Evolutionary conservation across 73 alveolate species (phyloP).

Genomic region (Urostyla sp.): DNA sequence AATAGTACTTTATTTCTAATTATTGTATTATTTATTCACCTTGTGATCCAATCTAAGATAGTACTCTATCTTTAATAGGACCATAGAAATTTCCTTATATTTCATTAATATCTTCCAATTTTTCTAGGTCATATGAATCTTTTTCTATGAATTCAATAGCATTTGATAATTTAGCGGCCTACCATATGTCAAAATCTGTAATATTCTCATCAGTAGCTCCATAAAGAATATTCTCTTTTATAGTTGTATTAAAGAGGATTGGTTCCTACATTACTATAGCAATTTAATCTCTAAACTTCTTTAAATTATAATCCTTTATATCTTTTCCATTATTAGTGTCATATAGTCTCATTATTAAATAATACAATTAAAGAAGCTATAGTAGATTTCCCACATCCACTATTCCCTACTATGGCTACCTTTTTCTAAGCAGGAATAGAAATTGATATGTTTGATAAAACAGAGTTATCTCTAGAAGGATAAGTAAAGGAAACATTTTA

Average conservation of each 20-base stretch:
- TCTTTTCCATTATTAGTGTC: slow-evolving; percentile 59
- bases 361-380: no score
- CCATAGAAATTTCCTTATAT: background rate
- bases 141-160: slow-evolving; percentile 70
- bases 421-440: slow-evolving; percentile 11
- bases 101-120: slow-evolving; percentile 16
- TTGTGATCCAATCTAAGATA: background rate
- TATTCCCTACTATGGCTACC: slow-evolving; percentile 70
- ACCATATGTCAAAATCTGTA: no score
- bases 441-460: background rate
- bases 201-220: slow-evolving; percentile 63
- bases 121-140: slow-evolving; percentile 3
- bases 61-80: background rate
- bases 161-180: slow-evolving; percentile 78
- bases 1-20: no score
- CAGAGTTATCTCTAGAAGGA: slow-evolving; percentile 14
- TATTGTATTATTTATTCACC: background rate
- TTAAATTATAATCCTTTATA: slow-evolving; percentile 66
- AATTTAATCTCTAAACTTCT: slow-evolving; percentile 64
- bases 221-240: slow-evolving; percentile 69
- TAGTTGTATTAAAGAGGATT: slow-evolving; percentile 70
- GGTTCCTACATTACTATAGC: slow-evolving; percentile 77
- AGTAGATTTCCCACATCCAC: slow-evolving; percentile 83
- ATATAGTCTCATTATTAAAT: slow-evolving; percentile 64
- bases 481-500: background rate